Conservation (phyloP, 495 filamentous ascomycete species). For the Daldinia childiae region DNA sequence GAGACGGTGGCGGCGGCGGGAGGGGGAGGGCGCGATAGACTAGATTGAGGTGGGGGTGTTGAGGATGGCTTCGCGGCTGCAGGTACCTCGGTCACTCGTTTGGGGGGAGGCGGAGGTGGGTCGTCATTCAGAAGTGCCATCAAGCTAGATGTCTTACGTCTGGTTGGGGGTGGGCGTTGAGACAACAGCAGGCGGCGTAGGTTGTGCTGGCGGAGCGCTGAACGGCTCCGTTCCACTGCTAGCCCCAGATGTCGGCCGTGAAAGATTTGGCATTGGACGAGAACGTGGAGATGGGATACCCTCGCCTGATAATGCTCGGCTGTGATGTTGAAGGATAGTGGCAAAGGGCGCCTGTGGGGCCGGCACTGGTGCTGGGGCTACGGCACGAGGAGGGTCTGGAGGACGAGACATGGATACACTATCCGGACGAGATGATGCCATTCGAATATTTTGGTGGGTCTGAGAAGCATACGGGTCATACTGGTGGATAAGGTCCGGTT, state of each 20-base stretch:
- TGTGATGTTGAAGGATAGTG: constrained; percentile 45
- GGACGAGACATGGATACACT: constrained; percentile 52
- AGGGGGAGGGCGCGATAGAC: constrained; percentile 50
- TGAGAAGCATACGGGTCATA: constrained; percentile 47
- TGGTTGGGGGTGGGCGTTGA: constrained; percentile 45
- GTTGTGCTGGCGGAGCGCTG: constrained; percentile 46
- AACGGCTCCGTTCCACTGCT: constrained; percentile 51
- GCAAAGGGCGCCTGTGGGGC: constrained; percentile 47
- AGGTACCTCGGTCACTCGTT: constrained; percentile 54
- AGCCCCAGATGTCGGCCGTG: constrained; percentile 47
- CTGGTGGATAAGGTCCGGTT: constrained; percentile 51
- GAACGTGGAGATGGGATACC: constrained; percentile 44
- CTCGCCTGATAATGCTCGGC: constrained; percentile 49
- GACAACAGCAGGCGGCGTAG: constrained; percentile 45
- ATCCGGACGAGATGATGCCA: constrained; percentile 50
- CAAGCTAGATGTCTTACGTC: constrained; percentile 59
- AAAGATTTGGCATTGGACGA: constrained; percentile 46
- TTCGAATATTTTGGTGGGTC: constrained; percentile 41
- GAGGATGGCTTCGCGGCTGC: constrained; percentile 49
- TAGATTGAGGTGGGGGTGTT: constrained; percentile 56
- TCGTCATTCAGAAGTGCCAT: constrained; percentile 63
- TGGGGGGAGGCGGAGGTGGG: constrained; percentile 50
- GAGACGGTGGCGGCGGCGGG: constrained; percentile 46
- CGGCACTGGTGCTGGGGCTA: constrained; percentile 43
- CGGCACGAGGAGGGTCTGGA: constrained; percentile 52